Conservation (phyloP, 306 rosid genomes). For the Prunus campanulata region DNA sequence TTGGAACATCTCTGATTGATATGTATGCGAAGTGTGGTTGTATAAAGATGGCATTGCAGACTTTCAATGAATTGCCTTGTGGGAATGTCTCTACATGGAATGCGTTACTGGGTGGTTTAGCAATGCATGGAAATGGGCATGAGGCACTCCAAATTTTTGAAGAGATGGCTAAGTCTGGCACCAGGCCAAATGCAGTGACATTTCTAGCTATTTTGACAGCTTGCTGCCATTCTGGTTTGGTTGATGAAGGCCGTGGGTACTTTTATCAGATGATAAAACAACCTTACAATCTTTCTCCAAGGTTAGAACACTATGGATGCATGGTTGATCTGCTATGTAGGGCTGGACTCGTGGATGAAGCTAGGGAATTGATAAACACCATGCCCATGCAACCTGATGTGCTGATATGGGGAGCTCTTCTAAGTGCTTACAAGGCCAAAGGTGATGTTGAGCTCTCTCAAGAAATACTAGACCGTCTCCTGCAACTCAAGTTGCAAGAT, state of each 20-base stretch:
- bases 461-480: constrained; percentile 45
- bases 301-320: constrained; percentile 77
- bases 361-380: constrained; percentile 53
- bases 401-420: constrained; percentile 68
- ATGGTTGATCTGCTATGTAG: constrained; percentile 75
- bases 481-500: constrained; percentile 48
- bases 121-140: constrained; percentile 56
- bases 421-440: constrained; percentile 50
- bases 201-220: constrained; percentile 73
- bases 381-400: constrained; percentile 87
- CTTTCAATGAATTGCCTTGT: constrained; percentile 47
- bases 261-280: constrained; percentile 50
- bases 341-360: constrained; percentile 69
- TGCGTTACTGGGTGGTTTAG: constrained; percentile 65
- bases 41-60: constrained; percentile 47
- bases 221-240: constrained; percentile 77
- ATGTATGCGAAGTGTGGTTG: constrained; percentile 81
- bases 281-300: constrained; percentile 44
- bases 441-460: constrained; percentile 53
- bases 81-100: constrained; percentile 77
- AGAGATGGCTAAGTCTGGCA: constrained; percentile 48
- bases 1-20: constrained; percentile 71
- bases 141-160: constrained; percentile 56
- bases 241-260: constrained; percentile 56
- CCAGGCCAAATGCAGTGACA: constrained; percentile 68